Evolutionary conservation across 139 green algal genomes (phyloP).

Genomic region (Chlorella sorokiniana): DNA sequence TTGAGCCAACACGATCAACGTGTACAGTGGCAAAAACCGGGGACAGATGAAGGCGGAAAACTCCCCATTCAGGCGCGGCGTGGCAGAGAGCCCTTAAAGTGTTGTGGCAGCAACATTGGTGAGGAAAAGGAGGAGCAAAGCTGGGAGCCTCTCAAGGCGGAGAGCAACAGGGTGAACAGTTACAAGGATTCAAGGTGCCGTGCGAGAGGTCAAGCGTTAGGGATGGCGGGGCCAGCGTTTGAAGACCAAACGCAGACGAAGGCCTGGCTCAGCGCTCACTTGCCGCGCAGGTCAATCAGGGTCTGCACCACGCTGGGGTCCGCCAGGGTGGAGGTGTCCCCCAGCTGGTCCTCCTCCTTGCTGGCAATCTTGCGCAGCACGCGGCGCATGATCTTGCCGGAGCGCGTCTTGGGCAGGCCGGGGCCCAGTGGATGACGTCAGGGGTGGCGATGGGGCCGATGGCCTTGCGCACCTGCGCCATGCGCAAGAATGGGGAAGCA

Average conservation of each 20-base stretch:
- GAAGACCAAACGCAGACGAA: no score
- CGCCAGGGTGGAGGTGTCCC: conserved; percentile 82
- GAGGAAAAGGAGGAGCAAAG: no score
- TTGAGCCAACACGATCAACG: no score
- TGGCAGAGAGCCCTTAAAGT: no score
- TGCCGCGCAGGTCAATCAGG: conserved; percentile 73
- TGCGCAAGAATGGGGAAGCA: not conserved
- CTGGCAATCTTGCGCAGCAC: conserved; percentile 87
- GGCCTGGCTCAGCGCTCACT: conserved; percentile 35
- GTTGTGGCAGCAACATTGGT: not conserved
- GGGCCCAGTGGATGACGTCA: conserved; percentile 96
- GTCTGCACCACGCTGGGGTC: conserved; percentile 84
- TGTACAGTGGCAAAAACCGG: no score
- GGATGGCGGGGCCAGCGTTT: no score
- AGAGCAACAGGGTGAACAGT: no score
- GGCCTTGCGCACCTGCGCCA: conserved; percentile 54
- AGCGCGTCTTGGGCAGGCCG: conserved; percentile 91
- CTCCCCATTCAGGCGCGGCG: no score
- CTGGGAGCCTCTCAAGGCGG: no score
- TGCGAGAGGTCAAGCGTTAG: no score
- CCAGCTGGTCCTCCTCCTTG: conserved; percentile 67
- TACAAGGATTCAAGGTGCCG: no score
- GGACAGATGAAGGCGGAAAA: no score
- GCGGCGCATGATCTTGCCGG: conserved; percentile 89
- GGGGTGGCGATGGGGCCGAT: conserved; percentile 91